phyloP scores from a whole-genome alignment of 2,329 filamentous ascomycete genomes.

The Botrytis elliptica region DNA sequence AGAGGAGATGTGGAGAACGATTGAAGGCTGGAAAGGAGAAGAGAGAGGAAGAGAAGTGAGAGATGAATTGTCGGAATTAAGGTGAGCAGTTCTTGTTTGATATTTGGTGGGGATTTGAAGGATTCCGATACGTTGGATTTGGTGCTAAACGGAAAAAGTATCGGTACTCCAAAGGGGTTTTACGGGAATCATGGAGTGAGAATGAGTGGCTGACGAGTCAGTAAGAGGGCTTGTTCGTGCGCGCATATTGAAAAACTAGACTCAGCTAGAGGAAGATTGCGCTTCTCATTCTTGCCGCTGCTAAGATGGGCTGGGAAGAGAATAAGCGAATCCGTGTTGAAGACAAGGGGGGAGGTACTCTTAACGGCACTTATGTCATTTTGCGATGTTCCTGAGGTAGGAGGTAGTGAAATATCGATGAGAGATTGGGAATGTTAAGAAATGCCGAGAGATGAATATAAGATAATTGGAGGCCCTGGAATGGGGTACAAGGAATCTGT shows the following conservation, averaged over 20 bases:
- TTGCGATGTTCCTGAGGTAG: neutral
- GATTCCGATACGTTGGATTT: neutral
- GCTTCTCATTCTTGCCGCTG: neutral
- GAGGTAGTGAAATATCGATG: neutral
- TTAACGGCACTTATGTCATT: no score
- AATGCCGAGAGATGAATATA: neutral
- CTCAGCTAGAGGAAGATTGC: neutral
- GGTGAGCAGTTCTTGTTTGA: neutral
- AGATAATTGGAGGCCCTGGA: neutral
- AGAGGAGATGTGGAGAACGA: constrained; percentile 27
- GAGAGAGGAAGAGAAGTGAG: neutral
- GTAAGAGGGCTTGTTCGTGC: neutral
- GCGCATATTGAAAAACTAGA: neutral
- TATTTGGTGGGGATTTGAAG: neutral
- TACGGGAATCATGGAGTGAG: neutral
- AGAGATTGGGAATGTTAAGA: neutral
- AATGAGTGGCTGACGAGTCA: neutral
- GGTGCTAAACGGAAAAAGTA: neutral
- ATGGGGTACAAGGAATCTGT: neutral
- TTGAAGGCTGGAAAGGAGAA: neutral
- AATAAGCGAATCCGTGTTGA: no score
- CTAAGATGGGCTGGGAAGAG: neutral
- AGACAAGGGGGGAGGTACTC: no score
- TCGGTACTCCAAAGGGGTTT: neutral
- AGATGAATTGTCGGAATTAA: neutral